These are phyloP conservation scores for Acacia concinna DNA, from an alignment of 331 rosid species.

Conservation along the genomic window DNA sequence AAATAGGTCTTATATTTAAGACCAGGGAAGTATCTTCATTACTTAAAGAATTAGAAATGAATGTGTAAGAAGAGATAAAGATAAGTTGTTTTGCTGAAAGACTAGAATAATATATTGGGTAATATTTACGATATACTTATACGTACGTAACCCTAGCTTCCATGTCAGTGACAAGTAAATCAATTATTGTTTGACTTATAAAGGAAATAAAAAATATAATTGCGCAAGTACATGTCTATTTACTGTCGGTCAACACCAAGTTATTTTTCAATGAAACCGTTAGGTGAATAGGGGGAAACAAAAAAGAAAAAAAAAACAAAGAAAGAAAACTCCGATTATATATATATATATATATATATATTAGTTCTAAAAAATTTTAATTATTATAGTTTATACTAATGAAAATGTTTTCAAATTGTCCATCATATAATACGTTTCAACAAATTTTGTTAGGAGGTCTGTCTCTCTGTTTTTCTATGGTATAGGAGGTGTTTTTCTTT, in stretches of 20 bases:
- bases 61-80: neutral
- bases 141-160: neutral
- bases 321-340: neutral
- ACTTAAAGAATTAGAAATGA: conserved; percentile 11
- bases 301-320: neutral
- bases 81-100: neutral
- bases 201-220: neutral
- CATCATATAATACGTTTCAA: neutral
- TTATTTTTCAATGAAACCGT: neutral
- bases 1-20: no score
- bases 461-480: no score
- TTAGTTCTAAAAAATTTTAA: neutral
- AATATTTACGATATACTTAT: neutral
- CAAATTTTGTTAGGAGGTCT: neutral
- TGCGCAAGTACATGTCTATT: neutral
- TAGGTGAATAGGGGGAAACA: neutral
- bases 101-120: neutral
- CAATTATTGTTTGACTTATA: neutral
- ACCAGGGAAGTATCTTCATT: no score
- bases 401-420: neutral
- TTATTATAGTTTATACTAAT: neutral
- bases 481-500: no score
- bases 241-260: neutral
- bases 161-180: neutral
- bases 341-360: no score